Evolutionary conservation across 306 rosid genomes (phyloP).

Genomic region (Vachellia pachyceras): DNA sequence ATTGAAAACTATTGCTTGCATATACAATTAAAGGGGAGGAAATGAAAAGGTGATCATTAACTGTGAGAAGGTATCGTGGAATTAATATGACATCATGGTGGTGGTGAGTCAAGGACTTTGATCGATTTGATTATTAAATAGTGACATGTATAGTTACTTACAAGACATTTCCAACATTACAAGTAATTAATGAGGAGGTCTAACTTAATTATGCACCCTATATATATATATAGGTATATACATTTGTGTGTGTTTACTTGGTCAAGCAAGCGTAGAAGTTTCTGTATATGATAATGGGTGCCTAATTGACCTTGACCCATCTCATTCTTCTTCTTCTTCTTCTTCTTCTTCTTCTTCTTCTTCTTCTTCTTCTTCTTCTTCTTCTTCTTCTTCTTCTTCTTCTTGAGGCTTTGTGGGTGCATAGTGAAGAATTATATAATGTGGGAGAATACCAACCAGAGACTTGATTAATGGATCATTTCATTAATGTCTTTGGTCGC

Average conservation of each 20-base stretch:
- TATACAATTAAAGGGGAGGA: background rate
- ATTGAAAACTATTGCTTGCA: background rate
- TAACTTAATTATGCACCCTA: conserved; percentile 33
- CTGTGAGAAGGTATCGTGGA: too few relatives aligned
- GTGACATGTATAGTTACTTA: conserved; percentile 15
- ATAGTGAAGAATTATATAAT: background rate
- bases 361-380: too few relatives aligned
- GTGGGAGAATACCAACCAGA: conserved; percentile 55
- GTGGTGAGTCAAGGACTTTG: conserved; percentile 36
- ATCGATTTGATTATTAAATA: conserved; percentile 14
- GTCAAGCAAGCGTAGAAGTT: conserved; percentile 30
- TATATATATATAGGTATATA: too few relatives aligned
- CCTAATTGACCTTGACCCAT: conserved; percentile 45
- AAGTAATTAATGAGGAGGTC: conserved; percentile 10
- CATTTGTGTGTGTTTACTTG: background rate
- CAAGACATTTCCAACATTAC: conserved; percentile 25
- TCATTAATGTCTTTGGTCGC: conserved; percentile 21
- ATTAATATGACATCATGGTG: conserved; percentile 42
- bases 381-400: too few relatives aligned
- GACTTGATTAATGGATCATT: conserved; percentile 20
- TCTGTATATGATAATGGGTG: background rate
- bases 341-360: too few relatives aligned
- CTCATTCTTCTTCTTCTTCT: background rate
- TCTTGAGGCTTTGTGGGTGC: conserved; percentile 48
- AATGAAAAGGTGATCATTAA: too few relatives aligned